Base-by-base conservation (phyloP, 2,329 filamentous ascomycete species). In the Ophiostoma ulmi region DNA sequence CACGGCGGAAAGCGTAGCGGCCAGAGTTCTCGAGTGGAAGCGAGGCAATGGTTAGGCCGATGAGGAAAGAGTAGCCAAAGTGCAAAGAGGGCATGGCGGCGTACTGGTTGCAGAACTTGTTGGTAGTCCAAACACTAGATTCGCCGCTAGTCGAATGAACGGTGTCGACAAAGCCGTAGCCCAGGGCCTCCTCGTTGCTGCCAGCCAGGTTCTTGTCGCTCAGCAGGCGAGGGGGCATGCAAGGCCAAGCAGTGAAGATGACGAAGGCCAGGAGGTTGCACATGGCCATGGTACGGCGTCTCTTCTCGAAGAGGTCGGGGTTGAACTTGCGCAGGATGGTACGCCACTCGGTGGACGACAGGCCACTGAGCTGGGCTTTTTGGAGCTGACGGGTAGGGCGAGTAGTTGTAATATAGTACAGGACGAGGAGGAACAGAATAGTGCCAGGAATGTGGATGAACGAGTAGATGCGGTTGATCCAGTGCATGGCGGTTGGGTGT, bases 361-460 rank as follows among this genome's bases (percentile, higher is more conserved):
- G 17, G 20, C 66, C 52, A 3, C n/a, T 20, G 10, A 69, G 70
- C 10, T 74, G 71, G 22, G 74, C 71, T 11, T 74, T 68, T 35
- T 74, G 73, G 14, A 70, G 44, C 35, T 70, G 68, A 35, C 70
- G 72, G 11, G 38, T 26, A 0, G 76, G 77, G 69, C 84, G 83
- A 8, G 87, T 88, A 35, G 88, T 91, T 66, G 89, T 91, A 77
- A 90, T 85, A 80, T 90, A 91, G 80, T 87, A 92, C 5, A 92
- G 83, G 76, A 87, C 85, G 52, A 84, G 80, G 20, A 83, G 78
- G 76, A 91, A 93, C 64, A 89, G 83, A 74, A 92, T 92, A 6
- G 90, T 92, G 17, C 89, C 90, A 0, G 90, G 90, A 71, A 92
- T 92, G 78, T 92, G 90, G 75, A 93, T 91, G 79, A 91, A 92